Evolutionary conservation across 257 asterid genomes (phyloP).

Genomic region (Solanum bukasovii): DNA sequence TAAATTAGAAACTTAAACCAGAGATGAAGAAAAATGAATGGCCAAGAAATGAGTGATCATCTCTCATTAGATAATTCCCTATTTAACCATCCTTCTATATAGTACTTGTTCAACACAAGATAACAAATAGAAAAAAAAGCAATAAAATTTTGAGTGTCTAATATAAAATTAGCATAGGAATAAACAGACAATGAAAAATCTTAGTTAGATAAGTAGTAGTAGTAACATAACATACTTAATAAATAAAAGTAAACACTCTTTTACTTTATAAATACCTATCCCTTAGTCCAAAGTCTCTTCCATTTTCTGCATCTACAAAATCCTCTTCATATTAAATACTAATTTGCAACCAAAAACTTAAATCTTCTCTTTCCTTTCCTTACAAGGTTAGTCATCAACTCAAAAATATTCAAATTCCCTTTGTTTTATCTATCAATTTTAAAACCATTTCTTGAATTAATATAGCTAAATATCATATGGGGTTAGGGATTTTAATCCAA

Average conservation of each 20-base stretch:
- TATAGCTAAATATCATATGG: background rate
- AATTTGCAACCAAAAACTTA: constrained; percentile 10
- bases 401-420: background rate
- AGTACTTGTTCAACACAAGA: constrained; percentile 7
- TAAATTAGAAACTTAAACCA: background rate
- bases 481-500: background rate
- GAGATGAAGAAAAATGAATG: constrained; percentile 1
- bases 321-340: constrained; percentile 8
- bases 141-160: background rate
- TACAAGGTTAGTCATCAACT: constrained; percentile 11
- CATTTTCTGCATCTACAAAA: constrained; percentile 33
- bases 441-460: background rate
- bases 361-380: constrained; percentile 6
- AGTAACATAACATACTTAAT: background rate
- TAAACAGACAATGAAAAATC: constrained; percentile 1
- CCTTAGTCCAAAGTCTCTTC: constrained; percentile 25
- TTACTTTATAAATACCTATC: constrained; percentile 34
- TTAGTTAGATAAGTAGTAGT: background rate
- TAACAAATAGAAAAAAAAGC: constrained; percentile 5
- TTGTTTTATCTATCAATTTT: background rate
- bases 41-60: background rate
- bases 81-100: background rate
- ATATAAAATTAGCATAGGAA: background rate
- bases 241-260: background rate
- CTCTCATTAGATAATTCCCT: constrained; percentile 1